These are phyloP conservation scores for Pneumocystis murina DNA, from an alignment of 1,139 yeast species.

Conservation along the genomic window DNA sequence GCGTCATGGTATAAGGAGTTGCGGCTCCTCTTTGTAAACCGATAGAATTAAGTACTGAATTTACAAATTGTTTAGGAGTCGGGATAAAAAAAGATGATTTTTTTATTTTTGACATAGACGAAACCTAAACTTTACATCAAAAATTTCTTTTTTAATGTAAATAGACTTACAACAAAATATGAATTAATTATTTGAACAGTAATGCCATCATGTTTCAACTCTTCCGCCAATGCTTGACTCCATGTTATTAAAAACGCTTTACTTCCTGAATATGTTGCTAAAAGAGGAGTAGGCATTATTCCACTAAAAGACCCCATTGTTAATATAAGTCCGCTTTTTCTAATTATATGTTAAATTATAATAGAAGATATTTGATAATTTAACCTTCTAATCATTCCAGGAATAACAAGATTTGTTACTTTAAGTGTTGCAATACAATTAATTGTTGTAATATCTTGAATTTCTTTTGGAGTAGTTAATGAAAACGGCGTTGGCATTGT, in stretches of 20 bases:
- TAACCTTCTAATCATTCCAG: slow-evolving; percentile 38
- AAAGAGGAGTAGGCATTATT: slow-evolving; percentile 73
- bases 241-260: slow-evolving; percentile 88
- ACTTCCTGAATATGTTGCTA: slow-evolving; percentile 92
- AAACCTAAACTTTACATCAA: slow-evolving; percentile 29
- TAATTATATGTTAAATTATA: slow-evolving; percentile 13
- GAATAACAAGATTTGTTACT: slow-evolving; percentile 63
- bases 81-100: slow-evolving; percentile 66
- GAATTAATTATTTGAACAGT: slow-evolving; percentile 81
- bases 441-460: slow-evolving; percentile 65
- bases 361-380: neutral
- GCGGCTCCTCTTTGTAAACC: slow-evolving; percentile 91
- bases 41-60: slow-evolving; percentile 45
- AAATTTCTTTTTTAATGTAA: neutral
- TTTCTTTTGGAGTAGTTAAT: slow-evolving; percentile 61
- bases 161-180: slow-evolving; percentile 44
- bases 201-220: slow-evolving; percentile 47
- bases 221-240: slow-evolving; percentile 85
- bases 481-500: slow-evolving; percentile 85
- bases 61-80: slow-evolving; percentile 63
- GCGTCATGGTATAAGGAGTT: slow-evolving; percentile 74
- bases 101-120: slow-evolving; percentile 89
- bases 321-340: slow-evolving; percentile 52
- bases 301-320: slow-evolving; percentile 98
- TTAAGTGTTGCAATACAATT: slow-evolving; percentile 75